Evolutionary conservation across 352 stramenopile species (phyloP).

Genomic region (Ochromonadaceae sp.): DNA sequence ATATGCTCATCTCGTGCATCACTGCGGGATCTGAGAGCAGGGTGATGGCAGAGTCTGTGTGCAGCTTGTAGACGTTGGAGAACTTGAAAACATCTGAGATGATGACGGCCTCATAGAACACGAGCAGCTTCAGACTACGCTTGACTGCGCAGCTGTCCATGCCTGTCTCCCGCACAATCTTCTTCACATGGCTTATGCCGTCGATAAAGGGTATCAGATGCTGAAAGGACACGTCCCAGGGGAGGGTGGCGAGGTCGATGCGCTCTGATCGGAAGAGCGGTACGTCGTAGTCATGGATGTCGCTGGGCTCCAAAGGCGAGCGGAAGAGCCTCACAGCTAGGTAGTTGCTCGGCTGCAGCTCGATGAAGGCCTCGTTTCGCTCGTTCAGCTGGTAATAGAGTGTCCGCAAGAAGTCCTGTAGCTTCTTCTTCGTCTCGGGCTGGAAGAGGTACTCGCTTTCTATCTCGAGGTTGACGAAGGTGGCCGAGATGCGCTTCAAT

Average conservation of each 20-base stretch:
- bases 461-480: constrained; percentile 5
- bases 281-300: constrained; percentile 13
- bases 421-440: too few relatives aligned
- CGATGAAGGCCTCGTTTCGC: too few relatives aligned
- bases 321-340: too few relatives aligned
- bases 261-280: background rate
- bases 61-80: constrained; percentile 2
- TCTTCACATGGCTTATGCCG: background rate
- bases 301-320: too few relatives aligned
- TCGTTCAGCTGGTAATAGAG: too few relatives aligned
- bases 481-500: background rate
- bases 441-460: background rate
- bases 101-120: background rate
- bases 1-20: background rate
- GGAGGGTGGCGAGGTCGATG: background rate
- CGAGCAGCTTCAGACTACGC: background rate
- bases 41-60: background rate
- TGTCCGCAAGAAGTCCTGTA: too few relatives aligned
- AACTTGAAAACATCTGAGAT: constrained; percentile 6
- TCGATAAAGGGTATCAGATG: background rate
- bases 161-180: background rate
- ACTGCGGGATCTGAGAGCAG: background rate
- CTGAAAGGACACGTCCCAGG: constrained; percentile 6
- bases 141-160: constrained; percentile 5
- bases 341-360: too few relatives aligned